Evolutionary conservation across 495 filamentous ascomycete genomes (phyloP), one percentile per base, ranked within the genome.

Genomic region (Polyplosphaeria fusca): DNA sequence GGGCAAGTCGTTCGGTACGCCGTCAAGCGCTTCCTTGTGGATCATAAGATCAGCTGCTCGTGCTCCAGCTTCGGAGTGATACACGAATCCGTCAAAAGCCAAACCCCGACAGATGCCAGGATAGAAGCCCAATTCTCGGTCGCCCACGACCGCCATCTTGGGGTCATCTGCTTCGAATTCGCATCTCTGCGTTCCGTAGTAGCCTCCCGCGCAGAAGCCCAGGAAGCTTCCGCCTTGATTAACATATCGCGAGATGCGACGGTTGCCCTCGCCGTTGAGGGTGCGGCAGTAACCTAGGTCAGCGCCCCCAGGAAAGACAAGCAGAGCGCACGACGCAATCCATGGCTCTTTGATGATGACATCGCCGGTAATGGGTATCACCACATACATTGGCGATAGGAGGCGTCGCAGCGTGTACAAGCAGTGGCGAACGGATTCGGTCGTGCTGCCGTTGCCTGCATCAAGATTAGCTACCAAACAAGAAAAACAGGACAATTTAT

Each of bases 281-380:
- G 80, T 84, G 3, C 87, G 83, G 66, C 91, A 95, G 72, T 96
- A 98, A 26, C 86, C 89, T 38, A 95, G 77, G 65, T 98, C 93
- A 16, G 89, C 93, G n/a, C 93, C 93, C 14, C 94, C 94, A 9
- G 93, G 93, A 47, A 98, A 82, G 4, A 98, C 91, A 12, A 98
- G 79, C 13, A 96, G 77, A 2, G 90, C 88, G 63, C 93, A 98
- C 0, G 90, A 83, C 12, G 86, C 75, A 0, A 81, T 81, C 93
- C 93, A 98, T 42, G 93, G 93, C 68, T 98, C 93, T 49, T 93
- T 91, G 52, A 95, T 73, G 39, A 98, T 77, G 62, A 83, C 84
- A 1, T 86, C 77, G 18, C 87, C 84, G 19, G 83, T 86, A 51
- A 97, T 80, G 38, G 89, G 83, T 68, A 88, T 89, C 55, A 98